Conservation (phyloP, 805 yeast species). For the Pichia kluyveri region DNA sequence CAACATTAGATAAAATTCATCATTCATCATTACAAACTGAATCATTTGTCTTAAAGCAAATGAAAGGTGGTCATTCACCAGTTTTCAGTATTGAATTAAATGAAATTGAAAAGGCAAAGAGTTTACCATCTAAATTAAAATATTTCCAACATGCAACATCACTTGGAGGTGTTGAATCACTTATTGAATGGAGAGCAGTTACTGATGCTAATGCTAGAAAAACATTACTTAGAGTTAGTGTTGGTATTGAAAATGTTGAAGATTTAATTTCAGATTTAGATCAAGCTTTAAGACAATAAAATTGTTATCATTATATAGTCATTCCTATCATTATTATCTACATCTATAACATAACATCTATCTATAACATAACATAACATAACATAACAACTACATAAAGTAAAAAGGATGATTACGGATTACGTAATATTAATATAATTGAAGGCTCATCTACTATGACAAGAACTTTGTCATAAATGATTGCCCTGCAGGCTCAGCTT, state of each 20-base stretch:
- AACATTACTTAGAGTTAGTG: conserved; percentile 60
- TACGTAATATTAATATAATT: too few relatives aligned
- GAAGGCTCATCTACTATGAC: too few relatives aligned
- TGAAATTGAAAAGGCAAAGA: conserved; percentile 45
- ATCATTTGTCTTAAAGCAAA: conserved; percentile 53
- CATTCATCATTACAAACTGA: conserved; percentile 79
- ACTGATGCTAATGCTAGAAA: conserved; percentile 50
- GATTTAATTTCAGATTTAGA: conserved; percentile 70
- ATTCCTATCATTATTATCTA: not conserved
- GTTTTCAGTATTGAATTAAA: conserved; percentile 59
- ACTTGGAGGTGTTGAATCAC: conserved; percentile 84
- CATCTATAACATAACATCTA: too few relatives aligned
- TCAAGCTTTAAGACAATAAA: conserved; percentile 34
- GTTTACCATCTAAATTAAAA: conserved; percentile 54
- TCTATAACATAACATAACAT: too few relatives aligned
- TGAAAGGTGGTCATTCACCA: conserved; percentile 60
- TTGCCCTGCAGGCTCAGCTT: too few relatives aligned
- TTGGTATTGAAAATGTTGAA: conserved; percentile 70
- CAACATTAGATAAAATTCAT: conserved; percentile 41
- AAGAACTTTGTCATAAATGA: too few relatives aligned
- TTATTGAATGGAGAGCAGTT: conserved; percentile 85
- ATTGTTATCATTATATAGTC: not conserved
- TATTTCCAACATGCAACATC: conserved; percentile 88
- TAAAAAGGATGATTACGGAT: too few relatives aligned
- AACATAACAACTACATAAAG: too few relatives aligned